These are phyloP conservation scores for Penicillium sp. DNA, from an alignment of 2,329 filamentous ascomycete species.

Conservation along the genomic window DNA sequence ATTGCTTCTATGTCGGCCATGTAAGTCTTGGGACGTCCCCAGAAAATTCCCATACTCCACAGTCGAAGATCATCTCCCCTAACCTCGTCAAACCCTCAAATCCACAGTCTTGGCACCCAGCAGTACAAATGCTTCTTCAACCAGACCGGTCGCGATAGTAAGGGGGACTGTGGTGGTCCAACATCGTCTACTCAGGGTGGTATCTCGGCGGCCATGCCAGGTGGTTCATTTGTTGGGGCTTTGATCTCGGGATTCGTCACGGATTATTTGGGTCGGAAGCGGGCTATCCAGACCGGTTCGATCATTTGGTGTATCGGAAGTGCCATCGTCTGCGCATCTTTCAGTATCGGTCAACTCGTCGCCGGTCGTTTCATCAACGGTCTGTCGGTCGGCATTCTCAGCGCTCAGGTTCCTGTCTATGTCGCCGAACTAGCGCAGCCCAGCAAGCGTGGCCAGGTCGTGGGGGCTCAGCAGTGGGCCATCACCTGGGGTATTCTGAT, in stretches of 20 bases:
- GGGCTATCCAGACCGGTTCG: conserved; percentile 53
- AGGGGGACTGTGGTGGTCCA: conserved; percentile 44
- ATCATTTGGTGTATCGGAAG: conserved; percentile 55
- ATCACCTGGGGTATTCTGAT: conserved; percentile 71
- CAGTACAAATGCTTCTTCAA: conserved; percentile 73
- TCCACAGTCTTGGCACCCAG: conserved; percentile 56
- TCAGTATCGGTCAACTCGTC: conserved; percentile 67
- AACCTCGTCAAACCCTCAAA: background rate
- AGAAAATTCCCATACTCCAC: background rate
- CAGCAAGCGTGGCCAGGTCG: conserved; percentile 59
- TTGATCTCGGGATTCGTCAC: conserved; percentile 56
- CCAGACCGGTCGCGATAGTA: conserved; percentile 41
- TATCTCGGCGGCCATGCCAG: conserved; percentile 72
- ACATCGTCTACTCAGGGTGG: conserved; percentile 59
- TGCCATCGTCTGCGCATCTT: conserved; percentile 61
- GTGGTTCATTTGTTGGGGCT: conserved; percentile 66
- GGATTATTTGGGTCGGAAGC: conserved; percentile 55
- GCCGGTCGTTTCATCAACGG: conserved; percentile 69
- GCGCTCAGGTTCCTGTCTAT: conserved; percentile 68
- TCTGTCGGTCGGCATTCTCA: conserved; percentile 69
- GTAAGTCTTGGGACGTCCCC: conserved; percentile 5
- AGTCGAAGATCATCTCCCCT: background rate
- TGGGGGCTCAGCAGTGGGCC: conserved; percentile 72
- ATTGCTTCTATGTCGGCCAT: conserved; percentile 72
- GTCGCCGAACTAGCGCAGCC: conserved; percentile 65